Conservation (phyloP, 306 rosid species). For the Crotalaria pallida region DNA sequence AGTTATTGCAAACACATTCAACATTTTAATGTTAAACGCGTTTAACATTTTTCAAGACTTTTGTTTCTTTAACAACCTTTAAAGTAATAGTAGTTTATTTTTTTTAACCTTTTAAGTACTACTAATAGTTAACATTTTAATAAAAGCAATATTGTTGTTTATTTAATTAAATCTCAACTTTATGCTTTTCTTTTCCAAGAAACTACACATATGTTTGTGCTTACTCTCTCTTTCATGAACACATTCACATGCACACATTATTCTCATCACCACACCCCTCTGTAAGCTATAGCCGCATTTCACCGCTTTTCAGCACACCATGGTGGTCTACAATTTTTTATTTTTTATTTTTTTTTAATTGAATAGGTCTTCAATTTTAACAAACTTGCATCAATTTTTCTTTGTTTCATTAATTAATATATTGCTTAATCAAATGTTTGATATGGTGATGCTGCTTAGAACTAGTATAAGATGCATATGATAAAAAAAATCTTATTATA, state of each 20-base stretch:
- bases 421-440: neutral
- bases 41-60: too few species aligned
- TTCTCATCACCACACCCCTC: neutral
- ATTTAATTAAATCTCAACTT: constrained; percentile 5
- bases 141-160: too few species aligned
- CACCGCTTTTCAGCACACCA: neutral
- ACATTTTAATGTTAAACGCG: too few species aligned
- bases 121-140: too few species aligned
- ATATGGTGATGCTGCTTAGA: neutral
- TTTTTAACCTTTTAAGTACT: too few species aligned
- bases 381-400: neutral
- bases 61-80: too few species aligned
- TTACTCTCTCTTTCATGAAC: neutral
- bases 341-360: too few species aligned
- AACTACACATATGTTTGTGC: neutral
- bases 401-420: neutral
- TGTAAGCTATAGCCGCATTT: neutral
- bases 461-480: neutral
- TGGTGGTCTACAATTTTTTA: neutral
- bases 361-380: too few species aligned
- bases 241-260: neutral
- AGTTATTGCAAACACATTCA: too few species aligned
- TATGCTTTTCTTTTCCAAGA: constrained; percentile 18
- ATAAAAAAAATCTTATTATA: too few species aligned
- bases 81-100: too few species aligned